Evolutionary conservation across 768 basidiomycete genomes (phyloP), one percentile per base, ranked within the genome.

Genomic region (Leccinum incarnatum): DNA sequence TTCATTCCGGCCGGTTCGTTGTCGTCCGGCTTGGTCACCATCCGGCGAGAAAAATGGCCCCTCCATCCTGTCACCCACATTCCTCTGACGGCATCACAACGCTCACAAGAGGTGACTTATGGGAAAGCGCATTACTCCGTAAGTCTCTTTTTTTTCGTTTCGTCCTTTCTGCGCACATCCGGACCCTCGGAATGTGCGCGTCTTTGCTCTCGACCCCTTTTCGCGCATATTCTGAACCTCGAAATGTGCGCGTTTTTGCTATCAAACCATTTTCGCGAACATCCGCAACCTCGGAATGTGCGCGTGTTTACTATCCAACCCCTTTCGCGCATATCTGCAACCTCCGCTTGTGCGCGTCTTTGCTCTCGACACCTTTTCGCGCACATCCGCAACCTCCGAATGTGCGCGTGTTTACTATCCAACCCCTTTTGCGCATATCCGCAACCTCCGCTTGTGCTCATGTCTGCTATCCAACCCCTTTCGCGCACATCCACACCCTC

Each of bases 71-170:
- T 5, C 0, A 56, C 55, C 1, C 27, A 12, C 0, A 29, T 30
- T 10, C 58, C 51, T 1, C 51, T 60, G 0, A 56, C 47, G 0
- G 54, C 51, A 0, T 62, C 59, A 1, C 50, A 55, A 6, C 15
- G 55, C 6, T 48, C 46, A 0, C 58, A 62, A 4, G 54, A 62
- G 19, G 19, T 60, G 14, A 56, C 59, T 0, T 62, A 56, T 6
- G 51, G 53, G 0, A 50, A 52, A 3, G 1, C 30, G 8, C 54
- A 56, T 15, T 50, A 15, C 46, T 14, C 23, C 0, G 36, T 58
- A 12, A 48, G 54, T 30, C 3, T n/a, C 1, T 14, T 45, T n/a
- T n/a, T 12, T 5, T 11, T 12, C 2, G 11, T 19, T 11, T 29
- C 1, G 23, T 9, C 0, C 9, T 4, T 45, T 45, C 6, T 40